These are phyloP conservation scores for Heterobasidion occidentale DNA, from an alignment of 1,284 basidiomycete genomes.

Conservation along the genomic window DNA sequence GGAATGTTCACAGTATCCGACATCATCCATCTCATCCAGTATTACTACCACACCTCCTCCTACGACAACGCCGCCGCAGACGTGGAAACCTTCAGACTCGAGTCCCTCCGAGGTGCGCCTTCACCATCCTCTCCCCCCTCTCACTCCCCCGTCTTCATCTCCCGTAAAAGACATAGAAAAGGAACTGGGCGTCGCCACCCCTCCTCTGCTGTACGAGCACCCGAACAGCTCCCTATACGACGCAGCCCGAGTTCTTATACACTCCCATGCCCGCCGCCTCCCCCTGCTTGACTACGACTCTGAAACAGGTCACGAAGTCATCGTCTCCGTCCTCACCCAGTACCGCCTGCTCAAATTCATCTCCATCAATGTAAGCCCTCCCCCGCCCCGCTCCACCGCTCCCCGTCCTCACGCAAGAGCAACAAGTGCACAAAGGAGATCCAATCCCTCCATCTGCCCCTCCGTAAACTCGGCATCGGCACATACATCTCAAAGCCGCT, in stretches of 20 bases:
- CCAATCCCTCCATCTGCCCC: conserved; percentile 66
- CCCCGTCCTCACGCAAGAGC: conserved; percentile 4
- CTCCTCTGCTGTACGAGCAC: conserved; percentile 86
- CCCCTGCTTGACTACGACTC: conserved; percentile 93
- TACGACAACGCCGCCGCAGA: conserved; percentile 88
- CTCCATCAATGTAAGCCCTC: conserved; percentile 82
- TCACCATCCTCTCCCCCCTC: conserved; percentile 1
- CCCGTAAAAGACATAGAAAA: conserved; percentile 80
- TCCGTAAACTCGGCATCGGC: conserved; percentile 88
- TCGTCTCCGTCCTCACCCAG: conserved; percentile 94
- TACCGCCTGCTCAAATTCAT: conserved; percentile 99
- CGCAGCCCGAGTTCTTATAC: conserved; percentile 85
- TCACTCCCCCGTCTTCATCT: conserved; percentile 4
- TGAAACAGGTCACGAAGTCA: conserved; percentile 92
- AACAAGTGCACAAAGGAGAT: conserved; percentile 66
- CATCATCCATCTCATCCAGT: conserved; percentile 95
- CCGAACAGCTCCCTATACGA: conserved; percentile 87
- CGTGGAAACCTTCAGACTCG: conserved; percentile 91
- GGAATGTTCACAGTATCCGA: conserved; percentile 96
- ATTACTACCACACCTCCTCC: conserved; percentile 83
- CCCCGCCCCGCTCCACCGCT: conserved; percentile 4
- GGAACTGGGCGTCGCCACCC: conserved; percentile 85
- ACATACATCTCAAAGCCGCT: conserved; percentile 70
- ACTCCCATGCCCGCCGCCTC: conserved; percentile 91
- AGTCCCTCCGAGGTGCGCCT: conserved; percentile 73